These are phyloP conservation scores for Quercus engelmannii DNA, from an alignment of 306 rosid species.

Conservation along the genomic window DNA sequence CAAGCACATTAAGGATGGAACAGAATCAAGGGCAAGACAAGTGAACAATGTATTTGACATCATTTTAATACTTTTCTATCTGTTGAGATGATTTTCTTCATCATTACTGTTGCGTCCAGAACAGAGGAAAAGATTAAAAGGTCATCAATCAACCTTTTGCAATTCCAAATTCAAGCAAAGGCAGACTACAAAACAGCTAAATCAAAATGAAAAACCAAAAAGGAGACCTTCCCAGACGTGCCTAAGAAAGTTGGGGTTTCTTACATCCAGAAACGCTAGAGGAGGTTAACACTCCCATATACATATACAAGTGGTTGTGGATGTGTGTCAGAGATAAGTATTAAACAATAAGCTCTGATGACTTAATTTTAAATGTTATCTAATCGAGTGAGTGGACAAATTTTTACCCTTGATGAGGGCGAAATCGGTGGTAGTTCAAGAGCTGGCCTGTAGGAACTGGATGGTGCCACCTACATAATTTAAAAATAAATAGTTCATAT, in stretches of 20 bases:
- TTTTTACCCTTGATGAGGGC: constrained; percentile 60
- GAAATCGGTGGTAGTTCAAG: constrained; percentile 45
- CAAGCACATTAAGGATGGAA: neutral
- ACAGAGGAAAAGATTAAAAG: neutral
- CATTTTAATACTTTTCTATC: neutral
- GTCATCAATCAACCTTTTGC: neutral
- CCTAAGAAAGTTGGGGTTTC: neutral
- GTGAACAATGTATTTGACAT: neutral
- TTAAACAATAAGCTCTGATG: neutral
- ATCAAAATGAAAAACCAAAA: no score
- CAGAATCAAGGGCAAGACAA: neutral
- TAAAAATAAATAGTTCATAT: constrained; percentile 20
- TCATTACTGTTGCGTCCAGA: neutral
- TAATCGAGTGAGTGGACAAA: neutral
- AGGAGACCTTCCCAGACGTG: no score
- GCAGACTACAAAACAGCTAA: neutral
- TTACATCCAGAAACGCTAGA: neutral
- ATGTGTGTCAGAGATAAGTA: neutral
- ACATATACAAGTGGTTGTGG: neutral
- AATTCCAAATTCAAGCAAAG: neutral
- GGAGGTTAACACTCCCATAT: neutral
- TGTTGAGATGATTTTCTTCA: neutral
- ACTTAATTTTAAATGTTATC: neutral
- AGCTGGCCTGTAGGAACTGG: constrained; percentile 41
- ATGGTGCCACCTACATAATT: constrained; percentile 36